These are phyloP conservation scores for Cadophora luteo-olivacea DNA, from an alignment of 2,329 filamentous ascomycete species.

Conservation along the genomic window DNA sequence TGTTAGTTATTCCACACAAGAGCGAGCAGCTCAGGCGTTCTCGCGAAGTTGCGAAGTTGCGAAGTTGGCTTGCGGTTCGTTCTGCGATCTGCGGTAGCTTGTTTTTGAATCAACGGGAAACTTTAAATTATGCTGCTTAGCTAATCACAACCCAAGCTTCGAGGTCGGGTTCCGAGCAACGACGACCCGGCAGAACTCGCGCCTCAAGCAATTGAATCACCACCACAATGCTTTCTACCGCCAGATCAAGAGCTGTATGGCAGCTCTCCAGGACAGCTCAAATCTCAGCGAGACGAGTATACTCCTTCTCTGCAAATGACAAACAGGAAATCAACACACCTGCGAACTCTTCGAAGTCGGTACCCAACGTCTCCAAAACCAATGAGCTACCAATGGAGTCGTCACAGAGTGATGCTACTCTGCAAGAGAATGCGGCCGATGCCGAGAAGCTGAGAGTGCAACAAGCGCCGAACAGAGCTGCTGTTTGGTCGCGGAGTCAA, in stretches of 20 bases:
- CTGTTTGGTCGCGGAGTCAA: conserved; percentile 87
- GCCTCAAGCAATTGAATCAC: conserved; percentile 37
- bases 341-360: conserved; percentile 54
- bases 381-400: conserved; percentile 61
- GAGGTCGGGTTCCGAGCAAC: conserved; percentile 16
- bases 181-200: conserved; percentile 26
- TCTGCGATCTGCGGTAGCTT: background rate
- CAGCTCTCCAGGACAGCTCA: conserved; percentile 47
- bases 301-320: conserved; percentile 58
- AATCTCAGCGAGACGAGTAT: conserved; percentile 36
- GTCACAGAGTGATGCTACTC: conserved; percentile 55
- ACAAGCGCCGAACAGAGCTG: conserved; percentile 87
- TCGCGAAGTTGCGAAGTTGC: background rate
- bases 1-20: conserved; percentile 11
- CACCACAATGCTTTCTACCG: conserved; percentile 51
- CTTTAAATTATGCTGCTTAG: conserved; percentile 25
- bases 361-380: conserved; percentile 64
- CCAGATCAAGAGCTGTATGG: conserved; percentile 48
- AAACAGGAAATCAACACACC: conserved; percentile 38
- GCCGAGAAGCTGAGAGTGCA: conserved; percentile 39
- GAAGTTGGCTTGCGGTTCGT: background rate
- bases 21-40: conserved; percentile 8
- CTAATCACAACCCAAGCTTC: conserved; percentile 22
- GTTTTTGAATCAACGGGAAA: conserved; percentile 1
- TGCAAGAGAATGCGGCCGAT: conserved; percentile 61